Evolutionary conservation across 2,329 filamentous ascomycete species (phyloP).

Genomic region (Pyrenophora tritici-repentis): DNA sequence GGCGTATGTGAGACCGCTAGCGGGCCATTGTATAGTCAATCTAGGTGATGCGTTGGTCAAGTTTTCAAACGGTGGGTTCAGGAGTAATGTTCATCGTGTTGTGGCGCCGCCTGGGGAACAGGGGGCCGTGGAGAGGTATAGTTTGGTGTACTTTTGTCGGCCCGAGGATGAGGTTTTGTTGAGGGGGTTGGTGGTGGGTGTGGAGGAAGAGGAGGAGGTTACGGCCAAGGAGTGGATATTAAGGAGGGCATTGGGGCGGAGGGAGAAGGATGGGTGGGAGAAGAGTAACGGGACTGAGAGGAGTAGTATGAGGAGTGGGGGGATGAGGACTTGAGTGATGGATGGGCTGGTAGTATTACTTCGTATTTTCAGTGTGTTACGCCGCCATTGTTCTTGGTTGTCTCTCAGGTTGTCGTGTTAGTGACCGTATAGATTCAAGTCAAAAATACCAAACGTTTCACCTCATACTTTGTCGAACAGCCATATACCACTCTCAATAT

Average conservation of each 20-base stretch:
- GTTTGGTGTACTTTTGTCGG: constrained; percentile 60
- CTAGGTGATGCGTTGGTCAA: constrained; percentile 56
- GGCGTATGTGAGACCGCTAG: constrained; percentile 59
- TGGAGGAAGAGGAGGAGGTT: constrained; percentile 38
- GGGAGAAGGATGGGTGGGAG: constrained; percentile 44
- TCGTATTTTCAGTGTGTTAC: no score
- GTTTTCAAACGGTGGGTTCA: constrained; percentile 50
- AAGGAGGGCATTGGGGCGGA: constrained; percentile 35
- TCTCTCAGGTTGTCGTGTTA: no score
- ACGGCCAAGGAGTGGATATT: constrained; percentile 53
- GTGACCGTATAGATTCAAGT: no score
- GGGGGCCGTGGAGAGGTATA: constrained; percentile 48
- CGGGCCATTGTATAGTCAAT: constrained; percentile 55
- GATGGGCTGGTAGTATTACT: no score
- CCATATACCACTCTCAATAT: no score
- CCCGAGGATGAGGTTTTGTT: constrained; percentile 48
- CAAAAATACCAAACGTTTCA: no score
- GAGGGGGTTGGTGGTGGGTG: constrained; percentile 40
- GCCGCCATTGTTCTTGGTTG: no score
- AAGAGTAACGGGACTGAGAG: constrained; percentile 43
- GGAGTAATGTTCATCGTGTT: constrained; percentile 56
- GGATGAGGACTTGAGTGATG: constrained; percentile 4
- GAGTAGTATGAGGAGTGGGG: constrained; percentile 20
- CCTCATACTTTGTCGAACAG: no score
- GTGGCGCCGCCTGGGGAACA: constrained; percentile 56